A percentile compares a stretch with the other conserved stretches of the same genome.
Evolutionary conservation across 257 asterid genomes (phyloP).

Genomic region (Solanum piurae): DNA sequence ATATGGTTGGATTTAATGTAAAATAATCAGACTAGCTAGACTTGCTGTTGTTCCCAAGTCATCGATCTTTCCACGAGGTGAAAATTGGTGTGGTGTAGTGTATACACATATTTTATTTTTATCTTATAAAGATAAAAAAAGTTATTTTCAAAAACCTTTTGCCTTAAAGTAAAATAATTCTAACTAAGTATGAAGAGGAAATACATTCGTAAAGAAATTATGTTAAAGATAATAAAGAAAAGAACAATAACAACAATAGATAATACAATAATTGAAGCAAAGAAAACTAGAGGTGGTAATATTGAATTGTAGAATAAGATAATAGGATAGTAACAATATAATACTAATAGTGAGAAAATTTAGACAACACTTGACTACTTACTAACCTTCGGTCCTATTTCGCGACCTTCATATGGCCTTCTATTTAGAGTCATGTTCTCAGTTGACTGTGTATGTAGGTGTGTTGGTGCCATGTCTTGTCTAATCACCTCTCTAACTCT

Average conservation of each 20-base stretch:
- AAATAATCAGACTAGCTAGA: not conserved
- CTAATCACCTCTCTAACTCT: not conserved
- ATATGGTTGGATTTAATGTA: not conserved
- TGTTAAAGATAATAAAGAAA: not conserved
- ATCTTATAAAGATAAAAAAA: not conserved
- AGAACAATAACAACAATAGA: too few species aligned
- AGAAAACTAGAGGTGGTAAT: not conserved
- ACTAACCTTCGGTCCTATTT: too few species aligned
- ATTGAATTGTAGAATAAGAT: too few species aligned
- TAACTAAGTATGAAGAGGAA: not conserved
- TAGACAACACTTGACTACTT: not conserved
- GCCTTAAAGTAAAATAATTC: not conserved
- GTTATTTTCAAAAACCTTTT: not conserved
- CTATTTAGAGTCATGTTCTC: not conserved
- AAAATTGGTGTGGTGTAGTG: not conserved
- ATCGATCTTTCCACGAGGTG: not conserved
- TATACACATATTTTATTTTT: not conserved
- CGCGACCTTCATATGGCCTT: fast-evolving
- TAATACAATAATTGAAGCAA: too few species aligned
- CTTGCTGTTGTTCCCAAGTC: not conserved
- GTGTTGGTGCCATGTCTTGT: not conserved
- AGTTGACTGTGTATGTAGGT: not conserved
- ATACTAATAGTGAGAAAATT: too few species aligned
- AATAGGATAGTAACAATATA: too few species aligned
- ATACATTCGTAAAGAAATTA: not conserved